Evolutionary conservation across 306 rosid genomes (phyloP), one percentile per base, ranked within the genome.

Genomic region (Rosa multiflora): DNA sequence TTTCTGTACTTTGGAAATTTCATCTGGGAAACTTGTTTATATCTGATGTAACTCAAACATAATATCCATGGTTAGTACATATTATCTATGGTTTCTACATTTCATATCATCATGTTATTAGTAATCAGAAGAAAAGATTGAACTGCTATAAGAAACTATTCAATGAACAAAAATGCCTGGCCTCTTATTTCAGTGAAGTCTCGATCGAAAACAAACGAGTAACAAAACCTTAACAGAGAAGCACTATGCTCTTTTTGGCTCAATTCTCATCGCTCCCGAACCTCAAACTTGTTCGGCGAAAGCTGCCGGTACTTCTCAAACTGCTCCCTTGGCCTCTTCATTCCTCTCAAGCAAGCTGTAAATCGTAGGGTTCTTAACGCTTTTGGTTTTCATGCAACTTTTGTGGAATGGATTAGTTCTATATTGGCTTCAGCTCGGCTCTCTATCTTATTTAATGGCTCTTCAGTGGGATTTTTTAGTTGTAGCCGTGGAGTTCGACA

Each of bases 331-430:
- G 0, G 98, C 98, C 82, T 94, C 98, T 0, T 71, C 91, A 68
- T 94, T 89, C 87, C 83, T 84, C 77, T 91, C 97, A 58, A 90
- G 90, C 91, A 94, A 89, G 59, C 97, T 90, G 82, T 94, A 94
- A 75, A 94, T 89, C 97, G n/a, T n/a, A n/a, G n/a, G n/a, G n/a
- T n/a, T n/a, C n/a, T n/a, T n/a, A n/a, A n/a, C n/a, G n/a, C n/a
- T n/a, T n/a, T n/a, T n/a, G n/a, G n/a, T n/a, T n/a, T n/a, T n/a
- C n/a, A n/a, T n/a, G n/a, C n/a, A n/a, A n/a, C n/a, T n/a, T n/a
- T n/a, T n/a, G n/a, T n/a, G n/a, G n/a, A n/a, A n/a, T n/a, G n/a
- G n/a, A n/a, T n/a, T n/a, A n/a, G n/a, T n/a, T n/a, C n/a, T n/a
- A n/a, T n/a, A n/a, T n/a, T n/a, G n/a, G n/a, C n/a, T n/a, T n/a